Evolutionary conservation across 2,329 filamentous ascomycete genomes (phyloP), one percentile per base, ranked within the genome.

Genomic region (Phyllosticta paracitricarpa): DNA sequence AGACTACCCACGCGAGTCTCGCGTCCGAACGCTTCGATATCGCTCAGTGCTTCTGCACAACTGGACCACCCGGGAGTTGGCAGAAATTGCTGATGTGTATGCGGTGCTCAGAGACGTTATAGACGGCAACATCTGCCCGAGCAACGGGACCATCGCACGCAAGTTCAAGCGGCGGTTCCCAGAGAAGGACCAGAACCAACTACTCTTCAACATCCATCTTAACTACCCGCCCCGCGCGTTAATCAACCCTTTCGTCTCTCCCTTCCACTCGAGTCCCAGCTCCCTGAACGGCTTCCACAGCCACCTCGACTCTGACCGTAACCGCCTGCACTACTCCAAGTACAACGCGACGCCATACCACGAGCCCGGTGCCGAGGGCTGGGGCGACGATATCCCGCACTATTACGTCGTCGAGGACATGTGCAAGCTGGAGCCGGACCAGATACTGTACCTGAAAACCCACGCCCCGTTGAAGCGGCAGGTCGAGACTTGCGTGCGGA

Each of bases 341-440:
- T 79, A 79, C 63, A 76, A 74, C 4, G 73, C 78, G 24, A 77
- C 79, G 53, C 68, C 78, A 2, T 75, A 73, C 64, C 79, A 82
- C 62, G 80, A 84, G 30, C 74, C 81, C 3, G 81, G 81, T 7
- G 74, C 76, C n/a, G 82, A 85, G 69, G 84, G 84, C 25, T 86
- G 84, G 84, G 84, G 84, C 30, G 83, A 86, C 65, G 83, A 85
- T 61, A 82, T 85, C 57, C 76, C 78, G 14, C 83, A 86, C 64
- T 86, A 86, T 68, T 86, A 86, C 65, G 76, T 86, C 5, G 79
- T 86, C 3, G 82, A 86, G 65, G 83, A 86, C 64, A 84, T 85
- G 79, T 74, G 86, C 71, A 86, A 86, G 70, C 73, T 86, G 48
- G 80, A 85, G 62, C 84, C 84, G 0, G 80, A 78, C 51, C 82